Percentiles rank a stretch among this genome's conserved stretches.
Evolutionary conservation across 257 asterid species (phyloP).

Genomic region (Capsicum chinense): DNA sequence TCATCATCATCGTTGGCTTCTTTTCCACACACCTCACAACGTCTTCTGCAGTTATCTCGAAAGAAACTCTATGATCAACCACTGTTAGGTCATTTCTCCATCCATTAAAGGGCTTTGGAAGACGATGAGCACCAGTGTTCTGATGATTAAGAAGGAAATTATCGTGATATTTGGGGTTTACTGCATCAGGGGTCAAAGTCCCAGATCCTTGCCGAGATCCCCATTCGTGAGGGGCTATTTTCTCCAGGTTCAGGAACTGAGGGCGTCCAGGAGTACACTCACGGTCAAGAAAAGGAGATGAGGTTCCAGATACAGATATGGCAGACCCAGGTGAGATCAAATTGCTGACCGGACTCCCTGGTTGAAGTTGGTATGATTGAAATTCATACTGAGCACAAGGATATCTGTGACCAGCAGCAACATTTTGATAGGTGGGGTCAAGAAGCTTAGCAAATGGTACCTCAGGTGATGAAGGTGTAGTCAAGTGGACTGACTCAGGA

Average conservation of each 20-base stretch:
- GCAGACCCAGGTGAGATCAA: constrained; percentile 92
- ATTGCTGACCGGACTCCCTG: constrained; percentile 94
- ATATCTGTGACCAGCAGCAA: constrained; percentile 56
- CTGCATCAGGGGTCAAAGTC: constrained; percentile 68
- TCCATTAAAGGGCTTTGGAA: constrained; percentile 41
- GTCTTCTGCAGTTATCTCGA: constrained; percentile 72
- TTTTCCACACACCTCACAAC: constrained; percentile 66
- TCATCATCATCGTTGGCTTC: constrained; percentile 45
- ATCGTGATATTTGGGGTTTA: constrained; percentile 42
- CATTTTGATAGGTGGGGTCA: constrained; percentile 64
- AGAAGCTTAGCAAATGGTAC: constrained; percentile 94
- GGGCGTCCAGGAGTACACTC: constrained; percentile 60
- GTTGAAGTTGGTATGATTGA: constrained; percentile 89
- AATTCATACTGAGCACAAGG: constrained; percentile 68
- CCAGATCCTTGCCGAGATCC: constrained; percentile 78
- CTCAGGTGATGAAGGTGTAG: constrained; percentile 97
- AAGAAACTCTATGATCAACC: constrained; percentile 71
- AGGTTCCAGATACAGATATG: constrained; percentile 86
- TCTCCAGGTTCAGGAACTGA: constrained; percentile 80
- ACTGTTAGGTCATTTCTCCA: constrained; percentile 44
- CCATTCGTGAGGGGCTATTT: constrained; percentile 65
- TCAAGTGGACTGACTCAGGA: constrained; percentile 80
- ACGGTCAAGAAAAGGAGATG: constrained; percentile 78
- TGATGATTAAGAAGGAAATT: constrained; percentile 48
- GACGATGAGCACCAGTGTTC: constrained; percentile 51